Evolutionary conservation across 148 eudicot species (phyloP).

Genomic region (Silene uniflora): DNA sequence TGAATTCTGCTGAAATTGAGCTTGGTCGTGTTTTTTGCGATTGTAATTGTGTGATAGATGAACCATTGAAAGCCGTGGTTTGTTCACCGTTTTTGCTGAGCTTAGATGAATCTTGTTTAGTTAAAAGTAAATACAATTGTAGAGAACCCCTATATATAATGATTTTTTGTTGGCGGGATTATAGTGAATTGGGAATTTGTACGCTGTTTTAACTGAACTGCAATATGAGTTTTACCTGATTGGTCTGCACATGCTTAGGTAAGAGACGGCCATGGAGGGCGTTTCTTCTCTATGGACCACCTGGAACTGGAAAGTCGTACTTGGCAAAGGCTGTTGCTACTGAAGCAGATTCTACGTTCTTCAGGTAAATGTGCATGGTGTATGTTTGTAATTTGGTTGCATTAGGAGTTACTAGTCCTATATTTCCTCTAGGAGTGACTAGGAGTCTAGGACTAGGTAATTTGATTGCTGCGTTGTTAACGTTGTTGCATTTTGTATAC

Average conservation of each 20-base stretch:
- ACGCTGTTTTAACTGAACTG: not conserved
- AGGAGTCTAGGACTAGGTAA: too few species aligned
- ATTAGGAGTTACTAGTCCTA: not conserved
- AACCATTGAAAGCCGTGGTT: not conserved
- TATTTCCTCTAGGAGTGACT: too few species aligned
- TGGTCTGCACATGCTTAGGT: slow-evolving; percentile 39
- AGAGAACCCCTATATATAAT: not conserved
- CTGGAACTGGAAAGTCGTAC: slow-evolving; percentile 98
- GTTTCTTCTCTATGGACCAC: slow-evolving; percentile 96
- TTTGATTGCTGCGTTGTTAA: too few species aligned
- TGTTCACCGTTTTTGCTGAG: not conserved
- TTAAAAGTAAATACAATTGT: too few species aligned
- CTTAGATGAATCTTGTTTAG: not conserved
- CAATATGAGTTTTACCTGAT: not conserved
- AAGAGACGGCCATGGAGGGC: slow-evolving; percentile 99
- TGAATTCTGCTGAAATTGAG: too few species aligned
- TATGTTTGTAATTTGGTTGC: not conserved
- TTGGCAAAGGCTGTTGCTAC: slow-evolving; percentile 99
- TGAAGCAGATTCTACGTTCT: slow-evolving; percentile 98
- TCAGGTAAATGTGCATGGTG: slow-evolving; percentile 44
- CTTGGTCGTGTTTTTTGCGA: too few species aligned
- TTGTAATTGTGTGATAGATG: not conserved
- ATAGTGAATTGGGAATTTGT: not conserved
- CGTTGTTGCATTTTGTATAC: too few species aligned
- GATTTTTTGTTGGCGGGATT: not conserved